These are phyloP conservation scores for Fusarium anguioides DNA, from an alignment of 2,329 filamentous ascomycete genomes.

Conservation along the genomic window DNA sequence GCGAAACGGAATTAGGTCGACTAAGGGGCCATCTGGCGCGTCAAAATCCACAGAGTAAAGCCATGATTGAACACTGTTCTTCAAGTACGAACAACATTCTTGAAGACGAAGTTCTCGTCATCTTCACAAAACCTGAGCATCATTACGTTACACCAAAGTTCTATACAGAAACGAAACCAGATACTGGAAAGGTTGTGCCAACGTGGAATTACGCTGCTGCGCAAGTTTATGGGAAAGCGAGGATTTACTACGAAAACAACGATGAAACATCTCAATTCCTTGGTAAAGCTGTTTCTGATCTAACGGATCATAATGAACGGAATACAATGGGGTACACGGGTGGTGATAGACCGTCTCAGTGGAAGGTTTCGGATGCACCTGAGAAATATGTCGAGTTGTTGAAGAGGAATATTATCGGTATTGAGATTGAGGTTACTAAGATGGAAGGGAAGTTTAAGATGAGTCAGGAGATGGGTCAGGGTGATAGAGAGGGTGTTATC, in stretches of 20 bases:
- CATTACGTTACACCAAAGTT: conserved; percentile 77
- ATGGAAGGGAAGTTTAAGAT: conserved; percentile 73
- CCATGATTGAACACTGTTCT: conserved; percentile 61
- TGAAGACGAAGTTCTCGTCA: conserved; percentile 68
- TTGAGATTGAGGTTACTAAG: conserved; percentile 66
- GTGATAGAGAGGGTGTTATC: conserved; percentile 66
- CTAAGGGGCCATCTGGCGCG: conserved; percentile 71
- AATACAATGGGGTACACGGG: conserved; percentile 65
- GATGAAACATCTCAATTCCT: conserved; percentile 59
- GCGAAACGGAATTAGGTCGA: conserved; percentile 51
- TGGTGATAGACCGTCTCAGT: conserved; percentile 51
- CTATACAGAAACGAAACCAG: conserved; percentile 73
- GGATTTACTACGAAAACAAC: conserved; percentile 61
- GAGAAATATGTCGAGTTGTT: conserved; percentile 65
- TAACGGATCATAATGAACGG: conserved; percentile 62
- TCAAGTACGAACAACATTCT: conserved; percentile 42
- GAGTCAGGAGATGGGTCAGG: conserved; percentile 67
- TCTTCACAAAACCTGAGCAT: conserved; percentile 68
- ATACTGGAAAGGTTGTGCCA: conserved; percentile 73
- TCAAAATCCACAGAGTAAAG: conserved; percentile 71
- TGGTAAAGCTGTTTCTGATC: conserved; percentile 60
- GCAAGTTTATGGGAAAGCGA: conserved; percentile 70
- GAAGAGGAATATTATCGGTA: conserved; percentile 68
- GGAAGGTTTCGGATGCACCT: conserved; percentile 68
- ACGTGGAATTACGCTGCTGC: conserved; percentile 78